Percentiles rank a stretch among this genome's conserved stretches.
Evolutionary conservation across 768 basidiomycete species (phyloP).

Genomic region (Leccinum variicolor): DNA sequence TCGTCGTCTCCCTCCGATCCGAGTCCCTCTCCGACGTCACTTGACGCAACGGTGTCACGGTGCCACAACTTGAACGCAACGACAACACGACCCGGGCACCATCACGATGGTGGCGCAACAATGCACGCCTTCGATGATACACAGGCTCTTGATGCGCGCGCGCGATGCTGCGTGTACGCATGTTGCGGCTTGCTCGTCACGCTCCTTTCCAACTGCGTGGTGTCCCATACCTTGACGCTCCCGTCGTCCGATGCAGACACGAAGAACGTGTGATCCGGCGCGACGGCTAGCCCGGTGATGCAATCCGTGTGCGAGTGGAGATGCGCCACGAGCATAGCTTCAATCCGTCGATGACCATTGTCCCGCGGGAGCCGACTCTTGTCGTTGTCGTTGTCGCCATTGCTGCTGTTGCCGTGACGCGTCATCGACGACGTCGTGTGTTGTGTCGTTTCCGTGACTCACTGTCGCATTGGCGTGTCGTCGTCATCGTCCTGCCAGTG

Average conservation of each 20-base stretch:
- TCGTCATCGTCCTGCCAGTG: too few species aligned
- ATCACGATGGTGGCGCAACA: too few species aligned
- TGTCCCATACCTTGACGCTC: constrained; percentile 91
- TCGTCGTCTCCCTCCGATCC: too few species aligned
- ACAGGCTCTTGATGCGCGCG: constrained; percentile 63
- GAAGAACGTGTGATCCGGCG: constrained; percentile 95
- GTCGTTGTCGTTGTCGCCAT: too few species aligned
- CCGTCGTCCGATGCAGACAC: constrained; percentile 92
- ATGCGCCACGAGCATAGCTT: constrained; percentile 81
- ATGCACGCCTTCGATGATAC: constrained; percentile 83
- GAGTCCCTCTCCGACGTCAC: too few species aligned
- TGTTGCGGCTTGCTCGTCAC: constrained; percentile 82
- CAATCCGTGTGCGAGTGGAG: constrained; percentile 79
- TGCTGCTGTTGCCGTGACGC: too few species aligned
- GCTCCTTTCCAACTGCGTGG: constrained; percentile 89
- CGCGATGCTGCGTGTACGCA: constrained; percentile 70
- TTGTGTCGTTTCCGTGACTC: too few species aligned
- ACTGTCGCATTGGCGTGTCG: too few species aligned
- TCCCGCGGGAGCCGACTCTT: constrained; percentile 44
- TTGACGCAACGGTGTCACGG: too few species aligned
- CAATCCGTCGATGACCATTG: constrained; percentile 53
- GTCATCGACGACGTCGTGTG: too few species aligned
- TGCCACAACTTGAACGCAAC: too few species aligned
- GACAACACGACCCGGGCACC: too few species aligned
- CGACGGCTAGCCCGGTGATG: constrained; percentile 77